Evolutionary conservation across 768 basidiomycete species (phyloP).

Genomic region (Termitomyces sp.): DNA sequence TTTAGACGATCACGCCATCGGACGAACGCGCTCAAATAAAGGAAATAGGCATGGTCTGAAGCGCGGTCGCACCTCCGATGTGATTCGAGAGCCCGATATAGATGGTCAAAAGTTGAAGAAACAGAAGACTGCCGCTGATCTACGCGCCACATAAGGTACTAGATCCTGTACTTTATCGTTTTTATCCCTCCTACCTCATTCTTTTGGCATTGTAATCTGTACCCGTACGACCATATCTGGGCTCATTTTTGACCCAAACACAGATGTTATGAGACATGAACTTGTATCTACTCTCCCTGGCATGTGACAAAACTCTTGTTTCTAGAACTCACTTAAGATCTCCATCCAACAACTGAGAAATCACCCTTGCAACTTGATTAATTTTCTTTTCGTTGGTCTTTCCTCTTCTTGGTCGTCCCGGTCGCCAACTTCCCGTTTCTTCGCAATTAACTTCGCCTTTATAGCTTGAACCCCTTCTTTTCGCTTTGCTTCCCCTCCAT

Average conservation of each 20-base stretch:
- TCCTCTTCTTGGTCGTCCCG: conserved; percentile 20
- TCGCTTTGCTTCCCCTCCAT: conserved; percentile 13
- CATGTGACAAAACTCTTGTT: background rate
- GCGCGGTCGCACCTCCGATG: conserved; percentile 29
- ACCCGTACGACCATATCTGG: background rate
- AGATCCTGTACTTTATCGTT: background rate
- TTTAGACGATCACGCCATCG: background rate
- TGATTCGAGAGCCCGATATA: conserved; percentile 18
- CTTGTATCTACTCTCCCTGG: no score
- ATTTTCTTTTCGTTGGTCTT: conserved; percentile 33
- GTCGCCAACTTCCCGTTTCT: conserved; percentile 19
- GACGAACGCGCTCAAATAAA: conserved; percentile 5
- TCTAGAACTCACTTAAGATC: background rate
- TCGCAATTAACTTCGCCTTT: conserved; percentile 2
- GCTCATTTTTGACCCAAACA: background rate
- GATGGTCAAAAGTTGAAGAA: conserved; percentile 32
- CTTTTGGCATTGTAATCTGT: background rate
- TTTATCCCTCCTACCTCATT: background rate
- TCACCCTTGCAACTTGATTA: background rate
- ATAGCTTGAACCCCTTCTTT: conserved; percentile 2
- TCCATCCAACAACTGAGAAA: background rate
- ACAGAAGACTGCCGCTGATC: conserved; percentile 20
- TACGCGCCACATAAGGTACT: background rate
- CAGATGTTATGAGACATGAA: no score
- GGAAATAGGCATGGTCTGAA: conserved; percentile 31